These are phyloP conservation scores for Agaricus subrufescens DNA, from an alignment of 768 basidiomycete species.

Conservation along the genomic window DNA sequence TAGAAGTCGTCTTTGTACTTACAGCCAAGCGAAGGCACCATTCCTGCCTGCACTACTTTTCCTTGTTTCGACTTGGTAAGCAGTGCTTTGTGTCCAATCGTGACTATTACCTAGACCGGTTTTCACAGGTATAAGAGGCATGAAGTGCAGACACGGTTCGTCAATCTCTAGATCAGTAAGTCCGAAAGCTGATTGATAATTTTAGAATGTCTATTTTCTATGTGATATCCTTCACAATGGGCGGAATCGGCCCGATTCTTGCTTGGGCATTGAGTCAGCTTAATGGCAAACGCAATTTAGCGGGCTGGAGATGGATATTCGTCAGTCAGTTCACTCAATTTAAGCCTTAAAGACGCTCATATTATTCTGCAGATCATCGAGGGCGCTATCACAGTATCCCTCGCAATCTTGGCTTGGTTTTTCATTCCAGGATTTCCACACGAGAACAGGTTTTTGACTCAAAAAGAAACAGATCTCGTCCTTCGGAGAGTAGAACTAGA, in stretches of 20 bases:
- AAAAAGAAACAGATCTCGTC: constrained; percentile 23
- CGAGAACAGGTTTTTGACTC: constrained; percentile 22
- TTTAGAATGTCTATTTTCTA: constrained; percentile 21
- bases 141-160: constrained; percentile 26
- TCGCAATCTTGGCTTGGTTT: constrained; percentile 17
- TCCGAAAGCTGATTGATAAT: not conserved
- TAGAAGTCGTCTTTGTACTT: not conserved
- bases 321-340: constrained; percentile 8
- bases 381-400: constrained; percentile 19
- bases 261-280: constrained; percentile 20
- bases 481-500: constrained; percentile 26
- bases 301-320: constrained; percentile 26
- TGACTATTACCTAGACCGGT: not conserved
- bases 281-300: constrained; percentile 15
- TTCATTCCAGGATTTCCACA: constrained; percentile 23
- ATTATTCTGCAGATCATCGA: constrained; percentile 18
- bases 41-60: constrained; percentile 43
- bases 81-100: not conserved
- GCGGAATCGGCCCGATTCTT: constrained; percentile 22
- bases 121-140: constrained; percentile 19
- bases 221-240: constrained; percentile 17
- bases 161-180: not conserved
- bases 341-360: not conserved
- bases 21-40: constrained; percentile 25
- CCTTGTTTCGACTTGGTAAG: constrained; percentile 42